These are phyloP conservation scores for Talaromyces sp. DNA, from an alignment of 2,329 filamentous ascomycete genomes.

Conservation along the genomic window DNA sequence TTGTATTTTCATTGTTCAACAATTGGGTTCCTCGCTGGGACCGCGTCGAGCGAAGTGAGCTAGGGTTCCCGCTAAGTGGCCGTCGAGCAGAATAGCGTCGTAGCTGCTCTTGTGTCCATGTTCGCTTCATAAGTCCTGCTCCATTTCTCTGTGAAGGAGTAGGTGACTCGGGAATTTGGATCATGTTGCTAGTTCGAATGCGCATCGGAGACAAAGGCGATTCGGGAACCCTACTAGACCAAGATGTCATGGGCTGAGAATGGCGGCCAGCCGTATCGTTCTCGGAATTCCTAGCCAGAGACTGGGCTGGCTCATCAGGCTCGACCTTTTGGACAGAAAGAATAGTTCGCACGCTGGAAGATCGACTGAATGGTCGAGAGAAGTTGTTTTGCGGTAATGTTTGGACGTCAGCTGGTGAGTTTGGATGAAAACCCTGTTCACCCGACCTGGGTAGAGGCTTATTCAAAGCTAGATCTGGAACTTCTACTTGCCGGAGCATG, in stretches of 20 bases:
- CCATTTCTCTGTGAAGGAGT: slow-evolving; percentile 28
- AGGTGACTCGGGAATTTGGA: slow-evolving; percentile 31
- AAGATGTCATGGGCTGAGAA: slow-evolving; percentile 1
- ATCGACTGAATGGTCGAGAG: slow-evolving; percentile 40
- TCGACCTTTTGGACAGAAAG: slow-evolving; percentile 14
- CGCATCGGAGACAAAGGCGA: slow-evolving; percentile 27
- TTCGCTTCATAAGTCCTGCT: slow-evolving; percentile 19
- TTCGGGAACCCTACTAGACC: neutral
- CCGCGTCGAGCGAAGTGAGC: slow-evolving; percentile 33
- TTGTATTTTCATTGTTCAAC: slow-evolving; percentile 36
- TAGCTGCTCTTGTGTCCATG: slow-evolving; percentile 24
- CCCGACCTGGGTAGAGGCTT: neutral
- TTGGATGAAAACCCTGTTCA: neutral
- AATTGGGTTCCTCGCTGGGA: slow-evolving; percentile 20
- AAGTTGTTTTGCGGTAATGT: slow-evolving; percentile 34
- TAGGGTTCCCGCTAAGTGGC: slow-evolving; percentile 26
- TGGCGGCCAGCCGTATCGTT: neutral
- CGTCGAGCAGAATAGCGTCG: slow-evolving; percentile 26
- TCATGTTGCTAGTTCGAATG: slow-evolving; percentile 24
- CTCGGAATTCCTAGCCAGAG: neutral
- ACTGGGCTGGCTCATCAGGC: slow-evolving; percentile 4
- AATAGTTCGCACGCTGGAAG: slow-evolving; percentile 33
- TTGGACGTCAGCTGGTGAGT: slow-evolving; percentile 3
- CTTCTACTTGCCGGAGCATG: slow-evolving; percentile 8
- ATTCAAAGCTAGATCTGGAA: neutral